Evolutionary conservation across 208 protist species (phyloP).

Genomic region (Wallacemonas rigidus): DNA sequence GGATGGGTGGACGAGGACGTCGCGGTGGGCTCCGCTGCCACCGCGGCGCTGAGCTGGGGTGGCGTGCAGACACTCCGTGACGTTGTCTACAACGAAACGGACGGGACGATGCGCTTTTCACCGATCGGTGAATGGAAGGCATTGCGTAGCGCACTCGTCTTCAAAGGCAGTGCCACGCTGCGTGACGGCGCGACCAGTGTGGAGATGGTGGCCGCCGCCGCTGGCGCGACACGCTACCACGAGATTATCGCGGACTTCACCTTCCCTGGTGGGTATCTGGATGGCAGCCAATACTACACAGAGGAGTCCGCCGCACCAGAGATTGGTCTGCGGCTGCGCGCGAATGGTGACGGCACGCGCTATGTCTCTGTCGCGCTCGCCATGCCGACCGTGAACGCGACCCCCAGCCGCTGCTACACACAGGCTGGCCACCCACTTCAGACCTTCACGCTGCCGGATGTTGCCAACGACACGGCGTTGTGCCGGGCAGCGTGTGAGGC

Average conservation of each 20-base stretch:
- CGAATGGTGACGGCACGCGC: conserved; percentile 2
- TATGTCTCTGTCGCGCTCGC: conserved; percentile 17
- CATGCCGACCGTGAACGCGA: conserved; percentile 28
- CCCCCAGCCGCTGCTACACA: conserved; percentile 16
- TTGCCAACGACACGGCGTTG: conserved; percentile 13
- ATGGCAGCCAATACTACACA: background rate
- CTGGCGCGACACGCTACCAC: conserved; percentile 13
- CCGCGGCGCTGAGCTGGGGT: conserved; percentile 20
- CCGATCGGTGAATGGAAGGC: conserved; percentile 23
- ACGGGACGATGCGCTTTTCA: conserved; percentile 17
- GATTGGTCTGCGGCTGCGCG: conserved; percentile 20
- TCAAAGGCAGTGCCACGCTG: background rate
- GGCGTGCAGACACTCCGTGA: conserved; percentile 27
- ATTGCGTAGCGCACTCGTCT: conserved; percentile 12
- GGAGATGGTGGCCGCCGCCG: background rate
- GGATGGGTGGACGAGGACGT: conserved; percentile 20
- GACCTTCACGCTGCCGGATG: conserved; percentile 18
- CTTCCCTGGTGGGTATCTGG: conserved; percentile 14
- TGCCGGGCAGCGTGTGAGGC: conserved; percentile 16
- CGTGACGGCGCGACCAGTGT: background rate
- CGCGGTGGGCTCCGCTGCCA: background rate
- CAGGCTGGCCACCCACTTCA: conserved; percentile 13
- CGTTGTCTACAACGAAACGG: conserved; percentile 28
- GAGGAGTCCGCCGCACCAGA: background rate
- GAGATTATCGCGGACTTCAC: conserved; percentile 18